Conservation (phyloP, 441 rosid genomes). For the Gossypium laxum region DNA sequence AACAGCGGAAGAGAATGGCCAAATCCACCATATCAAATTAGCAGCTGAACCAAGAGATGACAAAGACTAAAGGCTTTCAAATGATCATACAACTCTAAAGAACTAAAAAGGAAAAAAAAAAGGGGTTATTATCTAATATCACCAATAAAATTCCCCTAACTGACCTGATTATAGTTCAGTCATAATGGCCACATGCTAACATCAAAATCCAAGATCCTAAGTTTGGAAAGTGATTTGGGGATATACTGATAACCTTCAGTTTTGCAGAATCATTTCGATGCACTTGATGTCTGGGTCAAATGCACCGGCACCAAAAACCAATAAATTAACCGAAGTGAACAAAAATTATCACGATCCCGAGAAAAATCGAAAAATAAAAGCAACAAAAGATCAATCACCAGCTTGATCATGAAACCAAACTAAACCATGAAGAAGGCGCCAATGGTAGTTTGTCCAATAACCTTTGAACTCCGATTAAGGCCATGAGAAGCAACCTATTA, state of each 20-base stretch:
- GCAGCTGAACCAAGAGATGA: background rate
- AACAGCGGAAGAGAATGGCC: background rate
- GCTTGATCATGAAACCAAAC: slow-evolving; percentile 16
- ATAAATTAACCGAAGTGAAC: background rate
- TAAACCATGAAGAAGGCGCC: slow-evolving; percentile 46
- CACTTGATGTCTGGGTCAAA: slow-evolving; percentile 11
- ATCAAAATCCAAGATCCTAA: slow-evolving; percentile 13
- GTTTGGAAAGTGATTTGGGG: slow-evolving; percentile 8
- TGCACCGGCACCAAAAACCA: background rate
- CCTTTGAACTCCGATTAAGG: slow-evolving; percentile 68
- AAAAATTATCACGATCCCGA: background rate
- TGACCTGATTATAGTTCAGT: slow-evolving; percentile 23
- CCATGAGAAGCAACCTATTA: slow-evolving; percentile 90
- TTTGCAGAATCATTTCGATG: slow-evolving; percentile 1
- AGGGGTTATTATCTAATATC: background rate
- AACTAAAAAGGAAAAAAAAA: too few relatives aligned
- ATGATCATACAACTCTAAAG: background rate
- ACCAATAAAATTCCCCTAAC: background rate
- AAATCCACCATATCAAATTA: background rate
- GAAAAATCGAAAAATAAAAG: background rate
- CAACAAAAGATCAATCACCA: background rate
- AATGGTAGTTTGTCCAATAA: slow-evolving; percentile 59
- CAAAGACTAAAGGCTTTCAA: background rate
- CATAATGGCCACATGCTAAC: slow-evolving; percentile 3
- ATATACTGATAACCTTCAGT: slow-evolving; percentile 13